phyloP scores from a whole-genome alignment of 2,329 filamentous ascomycete genomes.

The Cercospora sojina region DNA sequence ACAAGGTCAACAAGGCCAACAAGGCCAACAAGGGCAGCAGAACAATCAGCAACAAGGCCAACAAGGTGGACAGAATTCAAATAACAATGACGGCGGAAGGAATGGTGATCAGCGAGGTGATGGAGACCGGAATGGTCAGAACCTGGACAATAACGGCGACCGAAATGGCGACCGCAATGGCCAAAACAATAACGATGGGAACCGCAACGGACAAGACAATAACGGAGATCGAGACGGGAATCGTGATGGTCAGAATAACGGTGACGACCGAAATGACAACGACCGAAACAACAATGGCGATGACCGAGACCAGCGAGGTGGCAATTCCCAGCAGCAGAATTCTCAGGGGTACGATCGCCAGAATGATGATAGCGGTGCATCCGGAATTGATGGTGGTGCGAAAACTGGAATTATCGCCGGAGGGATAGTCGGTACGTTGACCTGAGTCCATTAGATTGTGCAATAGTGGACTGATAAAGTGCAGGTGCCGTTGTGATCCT shows the following conservation, averaged over 20 bases:
- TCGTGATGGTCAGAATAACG: conserved; percentile 6
- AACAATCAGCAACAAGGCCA: background rate
- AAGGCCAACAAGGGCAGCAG: background rate
- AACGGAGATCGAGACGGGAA: conserved; percentile 6
- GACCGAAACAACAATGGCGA: conserved; percentile 1
- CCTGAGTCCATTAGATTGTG: background rate
- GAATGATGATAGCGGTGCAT: background rate
- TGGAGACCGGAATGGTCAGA: background rate
- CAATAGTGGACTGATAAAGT: background rate
- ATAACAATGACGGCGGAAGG: background rate
- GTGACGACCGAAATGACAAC: conserved; percentile 1
- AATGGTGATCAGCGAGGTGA: conserved; percentile 6
- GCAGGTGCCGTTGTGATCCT: conserved; percentile 29
- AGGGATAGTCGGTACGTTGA: conserved; percentile 1
- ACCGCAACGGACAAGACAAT: background rate
- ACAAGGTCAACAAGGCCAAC: background rate
- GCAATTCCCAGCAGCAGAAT: conserved; percentile 1
- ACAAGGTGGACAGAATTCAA: background rate
- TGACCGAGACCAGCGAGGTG: background rate
- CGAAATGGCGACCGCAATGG: background rate
- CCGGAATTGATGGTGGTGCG: conserved; percentile 16
- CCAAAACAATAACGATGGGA: background rate
- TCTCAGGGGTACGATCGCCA: background rate
- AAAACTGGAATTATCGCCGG: conserved; percentile 29
- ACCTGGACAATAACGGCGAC: background rate